Base-by-base conservation (phyloP, 140 eudicot species). In the Senecio squalidus region DNA sequence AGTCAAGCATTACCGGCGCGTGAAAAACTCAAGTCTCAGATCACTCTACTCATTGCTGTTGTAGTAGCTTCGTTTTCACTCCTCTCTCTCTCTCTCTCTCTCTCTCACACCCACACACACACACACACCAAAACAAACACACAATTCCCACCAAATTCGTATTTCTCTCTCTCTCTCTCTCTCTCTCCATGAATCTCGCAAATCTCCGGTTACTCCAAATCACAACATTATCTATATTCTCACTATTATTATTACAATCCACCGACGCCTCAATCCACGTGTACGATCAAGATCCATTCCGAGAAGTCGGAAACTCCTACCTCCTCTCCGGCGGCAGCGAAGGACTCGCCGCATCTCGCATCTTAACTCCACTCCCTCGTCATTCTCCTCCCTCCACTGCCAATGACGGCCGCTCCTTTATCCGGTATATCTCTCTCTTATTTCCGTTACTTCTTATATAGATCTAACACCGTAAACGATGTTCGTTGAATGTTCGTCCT, bases 271-370 rank as follows among this genome's bases (percentile, higher is more conserved):
- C 99, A 38, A 50, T 92, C 60, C 99, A 92, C 81, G 77, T 62
- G 79, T 92, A 92, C 85, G 66, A 61, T 60, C 84, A 77, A 63
- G 92, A 87, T 79, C 86, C 80, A 18, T 78, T 92, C 84, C 74
- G 82, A 48, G 99, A 92, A 73, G 99, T 92, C 67, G 99, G 99
- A 9, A 92, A 76, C 69, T 84, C 99, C 5, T 84, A 67, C 70
- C 96, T 92, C 17, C 76, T 87, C 69, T 83, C 99, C 76, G 99
- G 96, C 56, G 99, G 96, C 43, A 92, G 99, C 60, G 99, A 92
- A 75, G 99, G 99, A 60, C 60, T 92, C 70, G 73, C 73, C 55
- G 87, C 95, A 17, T 56, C 87, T 52, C 85, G 74, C 22, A 29
- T 13, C 66, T 0, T 64, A 5, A 41, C 64, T 70, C 68, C 80